These are phyloP conservation scores for Fusarium sp. DNA, from an alignment of 2,329 filamentous ascomycete genomes.

Conservation along the genomic window DNA sequence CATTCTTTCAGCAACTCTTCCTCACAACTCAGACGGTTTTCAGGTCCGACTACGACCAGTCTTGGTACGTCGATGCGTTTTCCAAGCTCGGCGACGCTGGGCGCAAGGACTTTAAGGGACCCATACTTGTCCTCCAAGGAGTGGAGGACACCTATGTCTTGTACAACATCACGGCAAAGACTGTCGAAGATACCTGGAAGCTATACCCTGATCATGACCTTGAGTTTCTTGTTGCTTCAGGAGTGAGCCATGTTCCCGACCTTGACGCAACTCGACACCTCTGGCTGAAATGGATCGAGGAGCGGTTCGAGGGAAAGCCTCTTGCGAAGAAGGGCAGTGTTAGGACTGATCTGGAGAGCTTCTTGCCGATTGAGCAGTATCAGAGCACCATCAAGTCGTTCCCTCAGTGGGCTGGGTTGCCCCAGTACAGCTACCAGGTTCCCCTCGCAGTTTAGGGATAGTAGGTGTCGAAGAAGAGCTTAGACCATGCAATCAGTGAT, in stretches of 20 bases:
- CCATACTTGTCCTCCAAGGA: conserved; percentile 52
- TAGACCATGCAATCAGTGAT: background rate
- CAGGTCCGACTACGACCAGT: background rate
- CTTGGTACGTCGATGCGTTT: conserved; percentile 11
- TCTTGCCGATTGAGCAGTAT: conserved; percentile 22
- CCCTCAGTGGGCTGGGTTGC: background rate
- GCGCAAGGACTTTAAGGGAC: conserved; percentile 46
- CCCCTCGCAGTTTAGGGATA: background rate
- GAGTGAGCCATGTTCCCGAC: conserved; percentile 18
- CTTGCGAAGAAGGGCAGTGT: background rate
- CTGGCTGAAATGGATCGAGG: conserved; percentile 37
- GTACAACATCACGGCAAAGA: background rate
- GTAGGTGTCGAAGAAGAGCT: background rate
- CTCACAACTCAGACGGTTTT: background rate
- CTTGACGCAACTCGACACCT: conserved; percentile 21
- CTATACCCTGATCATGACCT: conserved; percentile 14
- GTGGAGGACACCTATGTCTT: conserved; percentile 38
- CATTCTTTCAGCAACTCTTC: background rate
- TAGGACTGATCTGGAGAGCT: conserved; percentile 16
- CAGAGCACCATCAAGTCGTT: conserved; percentile 4
- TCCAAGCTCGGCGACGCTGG: conserved; percentile 37
- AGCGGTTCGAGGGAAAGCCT: conserved; percentile 23
- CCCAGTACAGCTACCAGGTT: conserved; percentile 1
- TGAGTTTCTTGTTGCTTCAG: conserved; percentile 28
- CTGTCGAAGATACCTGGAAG: conserved; percentile 29